Conservation (phyloP, 257 asterid genomes). For the Verbena officinalis region DNA sequence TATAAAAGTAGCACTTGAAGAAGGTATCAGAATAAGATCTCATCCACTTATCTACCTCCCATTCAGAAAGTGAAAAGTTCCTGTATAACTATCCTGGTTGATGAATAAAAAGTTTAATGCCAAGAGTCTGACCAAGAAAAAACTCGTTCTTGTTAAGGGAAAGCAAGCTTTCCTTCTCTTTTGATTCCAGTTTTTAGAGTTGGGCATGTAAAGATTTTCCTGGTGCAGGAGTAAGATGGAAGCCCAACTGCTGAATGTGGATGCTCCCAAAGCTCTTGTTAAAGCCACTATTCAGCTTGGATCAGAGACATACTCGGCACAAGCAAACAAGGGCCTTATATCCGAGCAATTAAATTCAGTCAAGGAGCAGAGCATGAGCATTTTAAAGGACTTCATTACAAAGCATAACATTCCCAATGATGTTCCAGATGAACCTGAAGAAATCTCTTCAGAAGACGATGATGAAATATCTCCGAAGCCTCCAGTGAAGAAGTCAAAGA, state of each 20-base stretch:
- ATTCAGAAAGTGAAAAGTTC: too few species aligned
- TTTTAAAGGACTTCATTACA: conserved; percentile 83
- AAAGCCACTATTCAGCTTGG: conserved; percentile 80
- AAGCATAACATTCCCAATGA: conserved; percentile 78
- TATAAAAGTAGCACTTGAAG: background rate
- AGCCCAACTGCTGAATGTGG: conserved; percentile 33
- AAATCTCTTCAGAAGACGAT: conserved; percentile 78
- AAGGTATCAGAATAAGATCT: background rate
- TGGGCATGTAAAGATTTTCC: background rate
- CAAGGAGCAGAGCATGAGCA: conserved; percentile 84
- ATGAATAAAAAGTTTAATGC: too few species aligned
- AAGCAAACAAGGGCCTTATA: conserved; percentile 56
- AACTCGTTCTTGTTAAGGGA: too few species aligned
- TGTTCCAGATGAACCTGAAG: conserved; percentile 87
- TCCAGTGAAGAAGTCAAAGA: conserved; percentile 73
- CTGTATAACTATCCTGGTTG: too few species aligned
- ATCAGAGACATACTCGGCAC: conserved; percentile 62
- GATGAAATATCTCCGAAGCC: conserved; percentile 50
- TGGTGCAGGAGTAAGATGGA: conserved; percentile 50
- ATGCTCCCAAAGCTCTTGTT: conserved; percentile 38
- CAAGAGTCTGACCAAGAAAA: too few species aligned
- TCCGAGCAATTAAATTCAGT: conserved; percentile 74
- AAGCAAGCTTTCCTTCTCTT: too few species aligned
- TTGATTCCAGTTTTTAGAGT: background rate
- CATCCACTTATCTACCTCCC: too few species aligned